These are phyloP conservation scores for Fusarium abutilonis DNA, from an alignment of 2,329 filamentous ascomycete genomes.

Conservation along the genomic window DNA sequence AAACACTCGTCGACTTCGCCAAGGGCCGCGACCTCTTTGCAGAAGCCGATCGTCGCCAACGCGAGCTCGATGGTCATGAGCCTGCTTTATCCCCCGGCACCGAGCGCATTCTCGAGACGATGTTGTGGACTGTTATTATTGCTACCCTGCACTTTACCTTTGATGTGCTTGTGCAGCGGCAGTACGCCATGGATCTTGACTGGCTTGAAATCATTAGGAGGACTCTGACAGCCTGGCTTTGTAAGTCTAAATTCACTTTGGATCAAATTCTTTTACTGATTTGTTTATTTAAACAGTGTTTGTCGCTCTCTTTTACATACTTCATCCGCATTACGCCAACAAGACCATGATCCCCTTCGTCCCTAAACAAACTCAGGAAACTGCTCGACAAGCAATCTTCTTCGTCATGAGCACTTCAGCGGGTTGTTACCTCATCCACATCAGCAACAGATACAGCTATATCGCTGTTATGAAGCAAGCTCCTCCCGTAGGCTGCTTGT, in stretches of 20 bases:
- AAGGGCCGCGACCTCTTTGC: conserved; percentile 69
- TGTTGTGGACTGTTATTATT: conserved; percentile 70
- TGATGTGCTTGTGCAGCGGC: conserved; percentile 80
- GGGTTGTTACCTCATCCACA: conserved; percentile 83
- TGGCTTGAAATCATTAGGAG: conserved; percentile 66
- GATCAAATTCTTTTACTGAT: conserved; percentile 7
- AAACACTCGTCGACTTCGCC: conserved; percentile 79
- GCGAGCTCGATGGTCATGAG: conserved; percentile 49
- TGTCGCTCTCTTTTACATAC: conserved; percentile 63
- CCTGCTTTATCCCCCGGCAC: conserved; percentile 55
- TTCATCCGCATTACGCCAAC: conserved; percentile 64
- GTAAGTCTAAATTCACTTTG: conserved; percentile 52
- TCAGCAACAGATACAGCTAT: conserved; percentile 83
- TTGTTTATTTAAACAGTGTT: conserved; percentile 56
- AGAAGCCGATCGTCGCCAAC: conserved; percentile 55
- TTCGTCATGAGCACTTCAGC: conserved; percentile 66
- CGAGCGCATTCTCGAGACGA: conserved; percentile 64
- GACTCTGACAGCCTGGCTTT: conserved; percentile 61
- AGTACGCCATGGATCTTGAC: conserved; percentile 74
- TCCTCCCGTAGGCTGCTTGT: conserved; percentile 87
- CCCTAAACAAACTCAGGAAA: conserved; percentile 56
- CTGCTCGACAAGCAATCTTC: conserved; percentile 70
- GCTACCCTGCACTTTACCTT: conserved; percentile 80
- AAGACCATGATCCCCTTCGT: conserved; percentile 62
- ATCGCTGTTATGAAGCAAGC: conserved; percentile 91